These are phyloP conservation scores for Podaxis sp. DNA, from an alignment of 768 basidiomycete species.

Conservation along the genomic window DNA sequence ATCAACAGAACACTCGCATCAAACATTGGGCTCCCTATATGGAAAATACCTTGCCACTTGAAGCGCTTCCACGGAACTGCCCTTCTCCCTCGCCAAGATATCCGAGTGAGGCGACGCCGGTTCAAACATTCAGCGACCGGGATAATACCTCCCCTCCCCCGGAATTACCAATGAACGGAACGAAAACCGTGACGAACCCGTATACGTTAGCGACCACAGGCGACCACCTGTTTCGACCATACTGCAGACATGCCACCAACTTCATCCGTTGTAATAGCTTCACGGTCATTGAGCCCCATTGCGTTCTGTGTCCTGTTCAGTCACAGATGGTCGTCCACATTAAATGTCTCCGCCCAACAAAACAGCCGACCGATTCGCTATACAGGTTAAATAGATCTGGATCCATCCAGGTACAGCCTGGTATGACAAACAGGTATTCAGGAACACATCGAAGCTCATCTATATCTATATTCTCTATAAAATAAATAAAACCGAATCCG, in stretches of 20 bases:
- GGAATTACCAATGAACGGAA: background rate
- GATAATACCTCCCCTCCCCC: background rate
- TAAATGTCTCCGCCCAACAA: too few species aligned
- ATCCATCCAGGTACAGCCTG: too few species aligned
- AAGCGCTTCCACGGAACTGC: background rate
- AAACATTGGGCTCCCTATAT: background rate
- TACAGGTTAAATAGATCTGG: too few species aligned
- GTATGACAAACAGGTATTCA: background rate
- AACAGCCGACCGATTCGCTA: too few species aligned
- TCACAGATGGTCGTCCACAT: too few species aligned
- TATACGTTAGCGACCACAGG: background rate
- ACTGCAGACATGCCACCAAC: background rate
- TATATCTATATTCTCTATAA: background rate
- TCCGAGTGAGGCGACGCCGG: background rate
- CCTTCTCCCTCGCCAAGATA: background rate
- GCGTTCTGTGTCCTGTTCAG: too few species aligned
- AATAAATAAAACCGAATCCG: background rate
- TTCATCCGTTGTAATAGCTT: background rate
- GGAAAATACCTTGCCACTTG: conserved; percentile 9
- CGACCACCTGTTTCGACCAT: background rate
- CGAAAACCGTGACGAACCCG: background rate
- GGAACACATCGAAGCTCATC: background rate
- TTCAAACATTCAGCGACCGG: background rate
- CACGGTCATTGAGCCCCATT: background rate
- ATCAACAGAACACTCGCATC: background rate